A percentile compares a stretch with the other conserved stretches of the same genome.
Conservation (phyloP, 2,329 filamentous ascomycete genomes). For the Aspergillus sp. region DNA sequence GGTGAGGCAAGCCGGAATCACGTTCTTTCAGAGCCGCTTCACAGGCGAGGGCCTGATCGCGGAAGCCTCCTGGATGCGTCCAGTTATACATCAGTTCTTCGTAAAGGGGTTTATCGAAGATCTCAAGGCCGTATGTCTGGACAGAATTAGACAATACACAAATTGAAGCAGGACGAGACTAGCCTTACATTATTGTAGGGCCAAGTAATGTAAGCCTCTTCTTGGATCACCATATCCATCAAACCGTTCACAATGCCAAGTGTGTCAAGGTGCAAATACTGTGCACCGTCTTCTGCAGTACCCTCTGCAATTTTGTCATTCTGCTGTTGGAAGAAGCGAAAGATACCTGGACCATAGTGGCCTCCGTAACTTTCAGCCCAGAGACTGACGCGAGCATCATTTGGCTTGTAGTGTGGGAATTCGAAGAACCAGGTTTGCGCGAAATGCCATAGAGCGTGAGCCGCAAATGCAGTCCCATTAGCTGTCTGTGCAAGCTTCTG, state of each 20-base stretch:
- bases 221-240: conserved; percentile 5
- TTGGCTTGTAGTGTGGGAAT: background rate
- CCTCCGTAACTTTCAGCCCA: conserved; percentile 9
- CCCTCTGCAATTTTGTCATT: background rate
- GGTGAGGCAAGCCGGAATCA: background rate
- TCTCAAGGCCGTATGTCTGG: background rate
- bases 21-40: background rate
- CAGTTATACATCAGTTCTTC: background rate
- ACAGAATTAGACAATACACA: background rate
- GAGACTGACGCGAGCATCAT: conserved; percentile 2
- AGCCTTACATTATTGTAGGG: conserved; percentile 1
- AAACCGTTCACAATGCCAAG: conserved; percentile 4
- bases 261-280: background rate
- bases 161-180: background rate
- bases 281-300: background rate
- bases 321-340: conserved; percentile 2
- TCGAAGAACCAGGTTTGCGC: conserved; percentile 1
- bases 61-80: background rate
- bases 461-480: conserved; percentile 3
- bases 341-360: conserved; percentile 5
- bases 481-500: conserved; percentile 3
- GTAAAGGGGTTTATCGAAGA: background rate
- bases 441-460: conserved; percentile 6
- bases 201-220: background rate
- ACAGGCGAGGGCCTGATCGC: background rate